A percentile compares a stretch with the other conserved stretches of the same genome.
These are phyloP conservation scores for Plenodomus lindquistii DNA, from an alignment of 2,329 filamentous ascomycete species.

Conservation along the genomic window DNA sequence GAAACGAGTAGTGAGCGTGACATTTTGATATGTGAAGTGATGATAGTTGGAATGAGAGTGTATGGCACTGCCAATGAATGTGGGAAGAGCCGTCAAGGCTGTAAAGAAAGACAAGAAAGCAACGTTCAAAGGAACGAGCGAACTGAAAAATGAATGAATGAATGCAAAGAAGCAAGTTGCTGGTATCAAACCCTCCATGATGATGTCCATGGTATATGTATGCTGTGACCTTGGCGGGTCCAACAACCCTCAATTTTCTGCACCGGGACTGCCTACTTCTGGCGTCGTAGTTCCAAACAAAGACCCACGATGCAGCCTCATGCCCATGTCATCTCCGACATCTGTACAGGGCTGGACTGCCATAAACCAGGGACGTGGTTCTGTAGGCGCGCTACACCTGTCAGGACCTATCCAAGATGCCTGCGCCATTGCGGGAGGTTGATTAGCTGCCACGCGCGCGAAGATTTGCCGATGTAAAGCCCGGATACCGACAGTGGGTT, in stretches of 20 bases:
- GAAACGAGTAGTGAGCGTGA: slow-evolving; percentile 32
- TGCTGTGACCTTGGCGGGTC: slow-evolving; percentile 14
- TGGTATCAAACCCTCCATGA: neutral
- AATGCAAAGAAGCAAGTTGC: slow-evolving; percentile 13
- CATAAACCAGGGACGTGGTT: slow-evolving; percentile 17
- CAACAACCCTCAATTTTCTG: slow-evolving; percentile 23
- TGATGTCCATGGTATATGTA: slow-evolving; percentile 16
- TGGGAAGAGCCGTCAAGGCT: slow-evolving; percentile 40
- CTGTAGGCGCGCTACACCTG: slow-evolving; percentile 10
- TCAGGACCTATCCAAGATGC: slow-evolving; percentile 17
- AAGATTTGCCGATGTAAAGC: slow-evolving; percentile 9
- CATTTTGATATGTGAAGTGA: slow-evolving; percentile 20
- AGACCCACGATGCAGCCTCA: slow-evolving; percentile 15
- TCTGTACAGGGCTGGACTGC: slow-evolving; percentile 15
- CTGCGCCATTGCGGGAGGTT: slow-evolving; percentile 27
- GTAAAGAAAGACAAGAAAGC: slow-evolving; percentile 22
- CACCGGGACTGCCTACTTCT: slow-evolving; percentile 11
- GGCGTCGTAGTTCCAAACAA: slow-evolving; percentile 8
- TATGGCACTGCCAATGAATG: slow-evolving; percentile 32
- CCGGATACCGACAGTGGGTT: neutral
- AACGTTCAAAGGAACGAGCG: slow-evolving; percentile 19
- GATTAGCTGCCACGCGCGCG: slow-evolving; percentile 24
- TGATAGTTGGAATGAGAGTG: slow-evolving; percentile 15
- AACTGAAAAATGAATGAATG: slow-evolving; percentile 16
- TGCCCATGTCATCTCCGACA: slow-evolving; percentile 6